Base-by-base conservation (phyloP, 2,329 filamentous ascomycete species). In the Periconia sp. region DNA sequence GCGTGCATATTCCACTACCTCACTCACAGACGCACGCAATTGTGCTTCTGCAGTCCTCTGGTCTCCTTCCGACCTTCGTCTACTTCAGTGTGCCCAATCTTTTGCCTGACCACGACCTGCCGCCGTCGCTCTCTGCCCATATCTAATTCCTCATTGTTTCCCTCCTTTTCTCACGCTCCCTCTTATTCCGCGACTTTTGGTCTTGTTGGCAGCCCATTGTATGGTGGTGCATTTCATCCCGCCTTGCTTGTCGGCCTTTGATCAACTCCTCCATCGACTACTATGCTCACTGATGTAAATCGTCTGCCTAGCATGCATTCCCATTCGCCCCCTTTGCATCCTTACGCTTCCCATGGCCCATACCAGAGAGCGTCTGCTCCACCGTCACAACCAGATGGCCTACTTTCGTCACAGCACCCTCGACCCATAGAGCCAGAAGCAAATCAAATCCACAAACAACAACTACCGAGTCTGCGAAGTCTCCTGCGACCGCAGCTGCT, bases 291-390 rank as follows among this genome's bases (percentile, higher is more conserved):
- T 47, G 81, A 88, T 41, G 92, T 96, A 62, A 90, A 95, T 66
- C 91, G 91, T 19, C 89, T 95, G 71, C 81, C 82, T 1, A 91
- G 95, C 51, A 96, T 96, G 69, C 90, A 91, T 1, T 89, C 91
- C 65, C 96, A 91, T 90, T 63, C 65, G 57, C 67, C 64, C 30
- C 67, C 67, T 60, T 61, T 64, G 37, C 59, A 61, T 37, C 47
- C 59, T 33, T 60, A 54, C 54, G 53, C 62, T 11, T 65, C 65
- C 42, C 68, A 70, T 60, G 61, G 52, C 54, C 56, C 64, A 31
- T 71, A 70, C 53, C 60, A 66, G 54, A 56, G 59, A 52, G 54
- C 63, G 46, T 61, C 55, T 58, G 64, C 60, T 50, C 60, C 63
- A 50, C 56, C 62, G 9, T 67, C 68, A 47, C 66, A 62, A 47